A percentile compares a stretch with the other conserved stretches of the same genome.
phyloP scores from a whole-genome alignment of 768 basidiomycete genomes.

The Xerocomellus dryophilus region DNA sequence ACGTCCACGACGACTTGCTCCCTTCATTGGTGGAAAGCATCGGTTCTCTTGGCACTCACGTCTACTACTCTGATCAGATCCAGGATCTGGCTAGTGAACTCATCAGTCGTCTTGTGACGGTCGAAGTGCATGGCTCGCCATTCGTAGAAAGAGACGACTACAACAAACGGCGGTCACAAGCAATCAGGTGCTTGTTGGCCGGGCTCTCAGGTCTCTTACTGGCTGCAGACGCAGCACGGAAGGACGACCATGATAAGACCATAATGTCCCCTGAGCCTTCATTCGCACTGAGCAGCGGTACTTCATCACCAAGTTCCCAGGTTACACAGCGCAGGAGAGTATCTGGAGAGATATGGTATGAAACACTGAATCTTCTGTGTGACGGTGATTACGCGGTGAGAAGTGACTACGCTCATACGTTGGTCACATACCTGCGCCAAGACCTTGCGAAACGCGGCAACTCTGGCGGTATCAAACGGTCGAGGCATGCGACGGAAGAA shows the following conservation, averaged over 20 bases:
- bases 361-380: constrained; percentile 81
- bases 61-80: constrained; percentile 95
- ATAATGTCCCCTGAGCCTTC: constrained; percentile 20
- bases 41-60: constrained; percentile 80
- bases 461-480: constrained; percentile 45
- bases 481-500: constrained; percentile 46
- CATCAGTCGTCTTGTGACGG: constrained; percentile 64
- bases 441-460: constrained; percentile 66
- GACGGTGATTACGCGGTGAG: constrained; percentile 77
- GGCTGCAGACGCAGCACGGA: constrained; percentile 48
- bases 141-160: constrained; percentile 37
- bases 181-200: constrained; percentile 67
- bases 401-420: constrained; percentile 66
- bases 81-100: constrained; percentile 88
- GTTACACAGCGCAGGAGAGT: constrained; percentile 62
- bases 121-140: constrained; percentile 63
- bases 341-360: constrained; percentile 86
- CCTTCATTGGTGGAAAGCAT: constrained; percentile 71
- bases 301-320: constrained; percentile 29
- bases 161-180: constrained; percentile 53
- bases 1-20: constrained; percentile 63
- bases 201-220: constrained; percentile 68
- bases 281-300: constrained; percentile 28
- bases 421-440: constrained; percentile 72
- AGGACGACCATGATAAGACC: constrained; percentile 19